A percentile compares a stretch with the other conserved stretches of the same genome.
phyloP scores from a whole-genome alignment of 306 rosid species.

The Inga oerstediana region DNA sequence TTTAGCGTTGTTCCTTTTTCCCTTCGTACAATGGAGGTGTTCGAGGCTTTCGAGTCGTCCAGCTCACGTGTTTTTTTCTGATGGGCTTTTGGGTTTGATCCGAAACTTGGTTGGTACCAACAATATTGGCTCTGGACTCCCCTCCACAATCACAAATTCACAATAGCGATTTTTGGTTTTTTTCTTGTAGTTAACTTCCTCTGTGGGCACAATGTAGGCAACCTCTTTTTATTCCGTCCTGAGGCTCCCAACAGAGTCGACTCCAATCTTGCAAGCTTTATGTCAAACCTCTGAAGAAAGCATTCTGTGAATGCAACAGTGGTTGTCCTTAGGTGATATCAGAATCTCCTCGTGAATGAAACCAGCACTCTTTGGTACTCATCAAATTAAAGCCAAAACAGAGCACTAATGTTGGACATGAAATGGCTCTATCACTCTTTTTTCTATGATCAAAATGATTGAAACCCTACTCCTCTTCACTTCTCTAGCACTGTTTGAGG shows the following conservation, averaged over 20 bases:
- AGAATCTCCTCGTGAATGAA: background rate
- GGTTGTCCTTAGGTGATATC: background rate
- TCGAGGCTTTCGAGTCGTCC: too few relatives aligned
- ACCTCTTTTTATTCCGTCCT: background rate
- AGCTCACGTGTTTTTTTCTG: background rate
- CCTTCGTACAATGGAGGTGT: background rate
- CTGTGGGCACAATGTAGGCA: background rate
- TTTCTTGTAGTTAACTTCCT: too few relatives aligned
- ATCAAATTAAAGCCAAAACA: background rate
- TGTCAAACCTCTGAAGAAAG: background rate
- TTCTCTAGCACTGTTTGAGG: background rate
- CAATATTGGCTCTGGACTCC: background rate
- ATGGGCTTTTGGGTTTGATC: background rate
- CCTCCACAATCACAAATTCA: background rate
- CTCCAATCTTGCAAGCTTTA: background rate
- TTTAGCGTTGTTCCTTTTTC: background rate
- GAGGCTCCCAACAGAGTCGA: background rate
- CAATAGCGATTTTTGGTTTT: background rate
- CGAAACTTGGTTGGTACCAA: background rate
- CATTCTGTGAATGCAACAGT: background rate
- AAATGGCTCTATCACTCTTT: background rate
- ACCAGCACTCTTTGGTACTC: background rate
- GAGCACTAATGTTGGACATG: background rate
- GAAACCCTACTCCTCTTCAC: background rate
- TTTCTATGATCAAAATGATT: background rate